Percentiles rank a stretch among this genome's conserved stretches.
These are phyloP conservation scores for Brasilioporus rufonigricans DNA, from an alignment of 768 basidiomycete genomes.

Conservation along the genomic window DNA sequence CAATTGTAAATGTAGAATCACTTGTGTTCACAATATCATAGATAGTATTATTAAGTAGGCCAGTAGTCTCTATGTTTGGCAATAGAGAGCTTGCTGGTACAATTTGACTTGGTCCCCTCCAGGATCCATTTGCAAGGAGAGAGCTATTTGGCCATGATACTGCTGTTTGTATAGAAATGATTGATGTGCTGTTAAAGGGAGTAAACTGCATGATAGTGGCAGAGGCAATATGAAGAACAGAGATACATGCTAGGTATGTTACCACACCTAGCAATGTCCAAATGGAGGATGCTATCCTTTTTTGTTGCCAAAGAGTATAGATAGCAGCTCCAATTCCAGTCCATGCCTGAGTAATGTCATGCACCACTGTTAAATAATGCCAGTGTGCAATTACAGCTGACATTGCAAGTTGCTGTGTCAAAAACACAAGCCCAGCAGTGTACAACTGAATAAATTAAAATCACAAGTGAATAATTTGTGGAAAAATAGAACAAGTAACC, in stretches of 20 bases:
- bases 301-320: background rate
- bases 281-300: background rate
- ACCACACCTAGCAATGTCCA: background rate
- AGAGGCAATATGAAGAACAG: background rate
- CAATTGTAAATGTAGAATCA: background rate
- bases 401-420: background rate
- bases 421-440: background rate
- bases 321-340: background rate
- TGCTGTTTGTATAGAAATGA: background rate
- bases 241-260: background rate
- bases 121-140: background rate
- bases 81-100: background rate
- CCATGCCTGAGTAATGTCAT: background rate
- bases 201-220: background rate
- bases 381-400: background rate
- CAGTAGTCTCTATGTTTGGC: background rate
- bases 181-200: background rate
- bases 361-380: background rate
- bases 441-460: background rate
- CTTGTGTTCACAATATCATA: background rate
- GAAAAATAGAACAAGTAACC: background rate
- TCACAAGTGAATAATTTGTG: background rate
- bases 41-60: background rate
- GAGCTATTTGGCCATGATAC: background rate
- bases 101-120: background rate